Percentiles rank a stretch among this genome's conserved stretches.
Evolutionary conservation across 352 stramenopile species (phyloP).

Genomic region (Phytophthora brassicae): DNA sequence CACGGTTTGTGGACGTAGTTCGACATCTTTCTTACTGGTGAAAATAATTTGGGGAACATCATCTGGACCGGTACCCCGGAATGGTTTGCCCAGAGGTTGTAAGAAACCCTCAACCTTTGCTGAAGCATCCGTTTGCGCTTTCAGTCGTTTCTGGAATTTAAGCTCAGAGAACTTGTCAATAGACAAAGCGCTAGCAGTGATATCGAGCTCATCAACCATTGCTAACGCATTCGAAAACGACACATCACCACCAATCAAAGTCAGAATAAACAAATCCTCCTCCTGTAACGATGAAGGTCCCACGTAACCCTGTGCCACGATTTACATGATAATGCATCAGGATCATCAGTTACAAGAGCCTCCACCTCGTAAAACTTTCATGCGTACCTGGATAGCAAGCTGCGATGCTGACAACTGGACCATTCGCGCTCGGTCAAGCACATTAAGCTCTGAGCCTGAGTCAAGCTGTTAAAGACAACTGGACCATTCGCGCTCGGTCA

Average conservation of each 20-base stretch:
- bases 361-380: neutral
- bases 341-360: neutral
- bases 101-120: conserved; percentile 51
- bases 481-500: conserved; percentile 30
- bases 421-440: conserved; percentile 30
- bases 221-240: conserved; percentile 54
- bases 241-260: conserved; percentile 37
- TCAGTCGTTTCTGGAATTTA: conserved; percentile 51
- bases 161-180: conserved; percentile 75
- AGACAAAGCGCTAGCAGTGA: conserved; percentile 30
- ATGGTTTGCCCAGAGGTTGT: conserved; percentile 33
- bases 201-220: conserved; percentile 40
- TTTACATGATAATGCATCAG: neutral
- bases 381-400: conserved; percentile 47
- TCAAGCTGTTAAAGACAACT: conserved; percentile 44
- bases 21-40: conserved; percentile 39
- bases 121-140: conserved; percentile 31
- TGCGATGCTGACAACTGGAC: conserved; percentile 45
- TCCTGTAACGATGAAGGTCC: conserved; percentile 48
- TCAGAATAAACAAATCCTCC: conserved; percentile 40
- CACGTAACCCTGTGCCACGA: conserved; percentile 42
- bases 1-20: conserved; percentile 45
- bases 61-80: conserved; percentile 6
- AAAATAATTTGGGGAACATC: conserved; percentile 32
- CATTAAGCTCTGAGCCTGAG: conserved; percentile 54